Base-by-base conservation (phyloP, 768 basidiomycete genomes). In the Floccularia luteovirens region DNA sequence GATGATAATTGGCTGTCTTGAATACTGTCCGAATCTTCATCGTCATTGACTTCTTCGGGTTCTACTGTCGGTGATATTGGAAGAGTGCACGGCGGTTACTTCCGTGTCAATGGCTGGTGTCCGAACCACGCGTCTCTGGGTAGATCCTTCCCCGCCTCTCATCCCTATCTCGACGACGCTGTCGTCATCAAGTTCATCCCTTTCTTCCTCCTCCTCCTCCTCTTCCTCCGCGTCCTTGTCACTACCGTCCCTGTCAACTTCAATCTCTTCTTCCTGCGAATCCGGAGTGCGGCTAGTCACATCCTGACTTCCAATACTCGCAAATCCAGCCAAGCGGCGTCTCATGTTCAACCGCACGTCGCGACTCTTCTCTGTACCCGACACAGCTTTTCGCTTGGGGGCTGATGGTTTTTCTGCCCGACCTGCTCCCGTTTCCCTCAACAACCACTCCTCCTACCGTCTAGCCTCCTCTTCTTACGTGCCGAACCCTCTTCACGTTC, bases 311-410 rank as follows among this genome's bases (percentile, higher is more conserved):
- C 75, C 77, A 24, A 53, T 54, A 46, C 76, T 64, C 8, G 79
- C 70, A 59, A 79, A 86, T 8, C 59, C 68, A 31, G 60, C 66
- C 42, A 88, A 50, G 37, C 57, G 68, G 37, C 58, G 64, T 40
- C 72, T 64, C 38, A 85, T 56, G 23, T 53, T 62, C 43, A 59
- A 53, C n/a, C 37, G 49, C 8, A 45, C 22, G 3, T 25, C 32
- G 11, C 24, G 50, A 12, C 38, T 36, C 28, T 36, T 43, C 25
- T 13, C n/a, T 14, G 34, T n/a, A 20, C 24, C 37, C 28, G 39
- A 31, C n/a, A n/a, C n/a, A n/a, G n/a, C n/a, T n/a, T n/a, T n/a
- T n/a, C n/a, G n/a, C n/a, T n/a, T n/a, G n/a, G n/a, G n/a, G n/a
- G n/a, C n/a, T n/a, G n/a, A n/a, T n/a, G n/a, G n/a, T n/a, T n/a